Evolutionary conservation across 2,329 filamentous ascomycete genomes (phyloP).

Genomic region (Talaromyces sp.): DNA sequence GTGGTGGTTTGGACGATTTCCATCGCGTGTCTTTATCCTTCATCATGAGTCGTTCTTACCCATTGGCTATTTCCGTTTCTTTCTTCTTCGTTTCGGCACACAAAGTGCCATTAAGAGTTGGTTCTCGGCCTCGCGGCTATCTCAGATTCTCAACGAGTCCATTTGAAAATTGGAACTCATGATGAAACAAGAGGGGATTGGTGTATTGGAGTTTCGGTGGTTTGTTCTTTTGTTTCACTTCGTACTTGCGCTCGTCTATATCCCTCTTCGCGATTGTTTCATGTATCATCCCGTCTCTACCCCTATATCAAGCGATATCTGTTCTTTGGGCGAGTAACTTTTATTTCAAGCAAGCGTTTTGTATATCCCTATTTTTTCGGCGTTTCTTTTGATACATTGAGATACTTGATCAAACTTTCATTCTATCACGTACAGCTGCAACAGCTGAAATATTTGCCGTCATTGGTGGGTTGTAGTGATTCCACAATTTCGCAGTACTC

Average conservation of each 20-base stretch:
- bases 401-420: neutral
- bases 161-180: constrained; percentile 4
- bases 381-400: neutral
- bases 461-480: neutral
- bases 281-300: constrained; percentile 1
- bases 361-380: neutral
- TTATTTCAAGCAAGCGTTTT: neutral
- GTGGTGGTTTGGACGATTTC: constrained; percentile 4
- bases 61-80: constrained; percentile 15
- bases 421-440: neutral
- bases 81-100: constrained; percentile 16
- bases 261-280: constrained; percentile 1
- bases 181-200: constrained; percentile 20
- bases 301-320: neutral
- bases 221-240: neutral
- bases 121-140: constrained; percentile 22
- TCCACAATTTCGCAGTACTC: neutral
- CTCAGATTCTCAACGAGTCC: constrained; percentile 15
- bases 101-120: constrained; percentile 25
- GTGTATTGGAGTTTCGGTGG: constrained; percentile 22
- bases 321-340: neutral
- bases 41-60: constrained; percentile 5
- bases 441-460: neutral
- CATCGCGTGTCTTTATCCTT: constrained; percentile 2
- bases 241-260: neutral